These are phyloP conservation scores for Suillus fuscotomentosus DNA, from an alignment of 768 basidiomycete species.

Conservation along the genomic window DNA sequence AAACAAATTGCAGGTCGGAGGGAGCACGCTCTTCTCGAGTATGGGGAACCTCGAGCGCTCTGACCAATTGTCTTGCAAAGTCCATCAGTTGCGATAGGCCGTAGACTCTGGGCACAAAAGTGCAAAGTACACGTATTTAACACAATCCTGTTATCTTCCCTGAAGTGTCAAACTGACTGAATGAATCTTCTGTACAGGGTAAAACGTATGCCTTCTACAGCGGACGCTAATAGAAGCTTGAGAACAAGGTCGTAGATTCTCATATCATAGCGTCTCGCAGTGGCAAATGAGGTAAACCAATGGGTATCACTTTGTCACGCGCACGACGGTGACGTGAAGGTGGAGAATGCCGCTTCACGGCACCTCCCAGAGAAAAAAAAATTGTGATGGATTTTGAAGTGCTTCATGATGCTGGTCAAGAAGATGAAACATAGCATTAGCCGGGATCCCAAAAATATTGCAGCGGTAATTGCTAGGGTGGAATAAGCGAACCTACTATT, in stretches of 20 bases:
- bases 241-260: neutral
- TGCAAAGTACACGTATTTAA: conserved; percentile 3
- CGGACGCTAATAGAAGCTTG: neutral
- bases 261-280: neutral
- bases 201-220: neutral
- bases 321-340: neutral
- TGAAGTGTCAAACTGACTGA: neutral
- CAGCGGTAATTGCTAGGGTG: neutral
- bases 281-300: neutral
- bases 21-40: conserved; percentile 46
- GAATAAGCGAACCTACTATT: neutral
- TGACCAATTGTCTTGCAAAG: conserved; percentile 14
- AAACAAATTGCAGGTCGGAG: conserved; percentile 44
- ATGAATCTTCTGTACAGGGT: neutral
- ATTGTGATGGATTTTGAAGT: no score
- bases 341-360: neutral
- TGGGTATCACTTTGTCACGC: neutral
- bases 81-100: conserved; percentile 7
- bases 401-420: neutral
- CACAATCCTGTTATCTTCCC: conserved; percentile 4
- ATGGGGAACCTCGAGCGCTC: conserved; percentile 46
- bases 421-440: no score
- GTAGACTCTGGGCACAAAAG: neutral
- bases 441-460: neutral
- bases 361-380: neutral